A percentile compares a stretch with the other conserved stretches of the same genome.
phyloP scores from a whole-genome alignment of 208 protist species.

The Leishmania turanica region DNA sequence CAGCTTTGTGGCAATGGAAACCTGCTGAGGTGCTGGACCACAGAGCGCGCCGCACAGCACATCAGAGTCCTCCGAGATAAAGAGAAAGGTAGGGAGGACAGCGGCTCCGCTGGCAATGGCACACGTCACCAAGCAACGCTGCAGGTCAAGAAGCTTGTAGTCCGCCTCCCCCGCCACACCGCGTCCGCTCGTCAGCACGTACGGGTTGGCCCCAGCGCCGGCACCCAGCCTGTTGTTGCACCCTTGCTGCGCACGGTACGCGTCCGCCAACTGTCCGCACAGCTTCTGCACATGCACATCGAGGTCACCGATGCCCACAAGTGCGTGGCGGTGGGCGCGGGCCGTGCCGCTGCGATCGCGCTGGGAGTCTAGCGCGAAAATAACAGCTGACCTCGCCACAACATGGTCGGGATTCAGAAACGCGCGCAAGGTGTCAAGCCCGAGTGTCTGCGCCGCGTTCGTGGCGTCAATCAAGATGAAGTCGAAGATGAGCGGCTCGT shows the following conservation, averaged over 20 bases:
- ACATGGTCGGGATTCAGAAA: slow-evolving; percentile 50
- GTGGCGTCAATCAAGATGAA: slow-evolving; percentile 89
- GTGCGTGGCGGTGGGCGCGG: slow-evolving; percentile 58
- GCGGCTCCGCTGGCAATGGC: slow-evolving; percentile 23
- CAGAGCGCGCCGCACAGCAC: slow-evolving; percentile 82
- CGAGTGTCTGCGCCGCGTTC: slow-evolving; percentile 76
- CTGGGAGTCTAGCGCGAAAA: slow-evolving; percentile 84
- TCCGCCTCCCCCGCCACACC: slow-evolving; percentile 86
- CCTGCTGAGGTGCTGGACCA: slow-evolving; percentile 68
- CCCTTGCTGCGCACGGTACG: slow-evolving; percentile 30
- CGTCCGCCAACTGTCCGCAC: slow-evolving; percentile 41
- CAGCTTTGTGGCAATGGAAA: slow-evolving; percentile 79
- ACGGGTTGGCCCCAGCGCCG: slow-evolving; percentile 7
- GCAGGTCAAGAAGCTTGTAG: slow-evolving; percentile 88
- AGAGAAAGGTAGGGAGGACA: slow-evolving; percentile 63
- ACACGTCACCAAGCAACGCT: slow-evolving; percentile 51
- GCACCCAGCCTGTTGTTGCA: background rate
- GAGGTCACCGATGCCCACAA: slow-evolving; percentile 65
- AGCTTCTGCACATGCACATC: slow-evolving; percentile 68
- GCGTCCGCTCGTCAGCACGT: slow-evolving; percentile 76
- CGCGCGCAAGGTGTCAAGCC: slow-evolving; percentile 49
- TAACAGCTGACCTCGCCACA: slow-evolving; percentile 45
- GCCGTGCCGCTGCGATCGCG: slow-evolving; percentile 64
- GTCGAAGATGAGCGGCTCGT: slow-evolving; percentile 58
- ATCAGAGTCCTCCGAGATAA: slow-evolving; percentile 90